Evolutionary conservation across 2,329 filamentous ascomycete genomes (phyloP).

Genomic region (Exophiala calicioides): DNA sequence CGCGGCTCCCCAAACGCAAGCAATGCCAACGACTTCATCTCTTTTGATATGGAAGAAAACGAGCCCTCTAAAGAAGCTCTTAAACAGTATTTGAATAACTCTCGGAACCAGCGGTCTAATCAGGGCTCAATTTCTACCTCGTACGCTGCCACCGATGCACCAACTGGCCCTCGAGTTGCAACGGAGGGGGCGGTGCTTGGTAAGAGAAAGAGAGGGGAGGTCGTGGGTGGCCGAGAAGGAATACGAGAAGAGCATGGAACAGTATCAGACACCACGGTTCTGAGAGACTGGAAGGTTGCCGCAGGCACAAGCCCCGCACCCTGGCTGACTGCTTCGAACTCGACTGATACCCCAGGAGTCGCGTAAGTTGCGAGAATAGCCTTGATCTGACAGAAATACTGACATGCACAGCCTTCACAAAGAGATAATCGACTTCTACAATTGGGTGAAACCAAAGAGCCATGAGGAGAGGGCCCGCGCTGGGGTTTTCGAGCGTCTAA

Average conservation of each 20-base stretch:
- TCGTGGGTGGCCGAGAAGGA: slow-evolving; percentile 5
- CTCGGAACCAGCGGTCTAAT: not conserved
- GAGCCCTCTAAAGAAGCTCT: slow-evolving; percentile 26
- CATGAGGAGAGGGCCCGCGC: slow-evolving; percentile 77
- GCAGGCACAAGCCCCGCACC: slow-evolving; percentile 13
- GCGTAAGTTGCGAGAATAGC: slow-evolving; percentile 21
- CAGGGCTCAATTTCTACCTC: not conserved
- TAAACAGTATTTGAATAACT: not conserved
- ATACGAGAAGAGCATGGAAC: slow-evolving; percentile 34
- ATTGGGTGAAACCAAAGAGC: slow-evolving; percentile 73
- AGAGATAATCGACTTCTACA: slow-evolving; percentile 85
- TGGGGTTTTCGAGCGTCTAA: slow-evolving; percentile 70
- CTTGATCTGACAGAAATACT: slow-evolving; percentile 1
- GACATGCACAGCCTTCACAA: slow-evolving; percentile 70
- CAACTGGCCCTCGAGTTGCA: slow-evolving; percentile 39
- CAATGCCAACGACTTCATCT: slow-evolving; percentile 72
- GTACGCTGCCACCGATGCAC: slow-evolving; percentile 32
- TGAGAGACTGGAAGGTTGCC: slow-evolving; percentile 12
- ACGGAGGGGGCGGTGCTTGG: slow-evolving; percentile 54
- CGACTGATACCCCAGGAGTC: slow-evolving; percentile 18
- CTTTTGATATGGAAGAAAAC: slow-evolving; percentile 64
- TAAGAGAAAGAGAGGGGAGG: slow-evolving; percentile 71
- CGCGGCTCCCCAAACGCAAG: slow-evolving; percentile 51
- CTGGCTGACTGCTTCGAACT: slow-evolving; percentile 11
- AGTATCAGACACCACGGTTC: slow-evolving; percentile 13